phyloP scores from a whole-genome alignment of 176 grass and related monocot species.

The Juncus inflexus region DNA sequence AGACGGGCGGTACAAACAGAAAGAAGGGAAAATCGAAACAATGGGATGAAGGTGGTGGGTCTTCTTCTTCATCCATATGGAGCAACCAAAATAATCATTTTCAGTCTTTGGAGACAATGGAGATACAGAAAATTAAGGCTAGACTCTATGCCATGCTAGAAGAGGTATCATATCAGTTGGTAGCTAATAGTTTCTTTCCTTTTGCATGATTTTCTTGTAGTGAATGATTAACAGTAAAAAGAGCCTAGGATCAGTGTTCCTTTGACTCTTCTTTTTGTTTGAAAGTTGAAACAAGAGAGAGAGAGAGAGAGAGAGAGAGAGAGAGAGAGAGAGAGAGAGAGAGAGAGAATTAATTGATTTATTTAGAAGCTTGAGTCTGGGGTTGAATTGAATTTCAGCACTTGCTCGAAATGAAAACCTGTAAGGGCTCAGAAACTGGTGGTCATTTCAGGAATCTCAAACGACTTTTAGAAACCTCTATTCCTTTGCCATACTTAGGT shows the following conservation, averaged over 20 bases:
- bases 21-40: slow-evolving; percentile 16
- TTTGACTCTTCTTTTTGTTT: slow-evolving; percentile 13
- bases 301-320: slow-evolving; percentile 30
- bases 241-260: background rate
- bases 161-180: slow-evolving; percentile 49
- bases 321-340: slow-evolving; percentile 8
- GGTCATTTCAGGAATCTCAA: slow-evolving; percentile 57
- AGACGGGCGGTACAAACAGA: slow-evolving; percentile 27
- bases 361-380: slow-evolving; percentile 20
- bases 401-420: slow-evolving; percentile 67
- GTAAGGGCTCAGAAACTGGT: slow-evolving; percentile 48
- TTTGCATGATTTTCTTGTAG: slow-evolving; percentile 20
- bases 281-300: slow-evolving; percentile 24
- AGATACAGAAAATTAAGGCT: slow-evolving; percentile 78
- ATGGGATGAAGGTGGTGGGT: slow-evolving; percentile 34
- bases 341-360: slow-evolving; percentile 42
- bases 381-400: slow-evolving; percentile 29
- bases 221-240: slow-evolving; percentile 24
- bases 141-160: slow-evolving; percentile 87
- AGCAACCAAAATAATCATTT: slow-evolving; percentile 44
- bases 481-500: slow-evolving; percentile 47
- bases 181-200: slow-evolving; percentile 2
- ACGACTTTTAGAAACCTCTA: slow-evolving; percentile 93
- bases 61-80: slow-evolving; percentile 53
- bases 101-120: slow-evolving; percentile 58